phyloP scores from a whole-genome alignment of 2,329 filamentous ascomycete genomes.

The Penicillium sp. region DNA sequence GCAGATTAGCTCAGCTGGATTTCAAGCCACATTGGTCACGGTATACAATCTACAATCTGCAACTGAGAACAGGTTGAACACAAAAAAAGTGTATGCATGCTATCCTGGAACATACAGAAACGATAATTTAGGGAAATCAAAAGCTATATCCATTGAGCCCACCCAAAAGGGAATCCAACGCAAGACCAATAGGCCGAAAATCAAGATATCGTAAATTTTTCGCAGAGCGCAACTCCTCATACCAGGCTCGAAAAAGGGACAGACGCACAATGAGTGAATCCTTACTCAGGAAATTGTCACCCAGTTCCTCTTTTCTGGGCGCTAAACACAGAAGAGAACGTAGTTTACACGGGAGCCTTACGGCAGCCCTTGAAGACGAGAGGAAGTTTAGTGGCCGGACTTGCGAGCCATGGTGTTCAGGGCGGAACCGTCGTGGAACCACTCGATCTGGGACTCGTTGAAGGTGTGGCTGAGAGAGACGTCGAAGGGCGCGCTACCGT shows the following conservation, averaged over 20 bases:
- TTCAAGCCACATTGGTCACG: background rate
- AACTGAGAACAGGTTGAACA: slow-evolving; percentile 14
- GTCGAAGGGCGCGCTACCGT: slow-evolving; percentile 72
- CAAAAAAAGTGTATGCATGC: slow-evolving; percentile 39
- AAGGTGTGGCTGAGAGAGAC: slow-evolving; percentile 89
- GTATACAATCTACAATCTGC: background rate
- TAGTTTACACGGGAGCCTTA: slow-evolving; percentile 24
- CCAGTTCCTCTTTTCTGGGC: slow-evolving; percentile 16
- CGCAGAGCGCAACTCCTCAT: slow-evolving; percentile 35
- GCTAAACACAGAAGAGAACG: slow-evolving; percentile 28
- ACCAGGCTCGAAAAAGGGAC: slow-evolving; percentile 30
- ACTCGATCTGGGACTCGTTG: slow-evolving; percentile 96
- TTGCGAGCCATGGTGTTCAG: slow-evolving; percentile 97
- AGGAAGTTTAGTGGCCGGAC: slow-evolving; percentile 30
- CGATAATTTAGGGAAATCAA: slow-evolving; percentile 33
- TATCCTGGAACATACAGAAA: slow-evolving; percentile 37
- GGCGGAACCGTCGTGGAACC: slow-evolving; percentile 97
- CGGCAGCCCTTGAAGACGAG: background rate
- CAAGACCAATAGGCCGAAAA: slow-evolving; percentile 29
- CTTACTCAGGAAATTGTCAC: slow-evolving; percentile 3
- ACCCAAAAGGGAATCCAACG: slow-evolving; percentile 34
- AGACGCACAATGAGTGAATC: slow-evolving; percentile 10
- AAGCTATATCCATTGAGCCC: slow-evolving; percentile 43
- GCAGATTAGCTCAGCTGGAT: slow-evolving; percentile 21
- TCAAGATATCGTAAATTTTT: slow-evolving; percentile 34